Percentiles rank a stretch among this genome's conserved stretches.
These are phyloP conservation scores for Penicillium nucicola DNA, from an alignment of 495 filamentous ascomycete species.

Conservation along the genomic window DNA sequence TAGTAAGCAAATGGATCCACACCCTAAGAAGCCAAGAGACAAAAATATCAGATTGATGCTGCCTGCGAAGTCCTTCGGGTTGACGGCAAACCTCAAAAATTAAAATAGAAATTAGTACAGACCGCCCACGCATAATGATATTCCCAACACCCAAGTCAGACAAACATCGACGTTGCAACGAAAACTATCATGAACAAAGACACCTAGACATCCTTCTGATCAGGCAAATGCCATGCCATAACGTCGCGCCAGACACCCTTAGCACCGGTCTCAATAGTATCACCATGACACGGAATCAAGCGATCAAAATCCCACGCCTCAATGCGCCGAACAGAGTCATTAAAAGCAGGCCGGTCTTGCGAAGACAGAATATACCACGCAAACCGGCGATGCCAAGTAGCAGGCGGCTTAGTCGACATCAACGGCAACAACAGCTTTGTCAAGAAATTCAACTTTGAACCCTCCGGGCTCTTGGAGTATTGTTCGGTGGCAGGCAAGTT, in stretches of 20 bases:
- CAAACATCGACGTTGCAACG: not conserved
- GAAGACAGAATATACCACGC: constrained; percentile 73
- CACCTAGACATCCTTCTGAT: constrained; percentile 32
- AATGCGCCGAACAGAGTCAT: constrained; percentile 65
- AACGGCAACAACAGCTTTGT: constrained; percentile 61
- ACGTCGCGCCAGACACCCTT: constrained; percentile 78
- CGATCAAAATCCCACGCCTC: constrained; percentile 80
- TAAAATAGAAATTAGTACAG: not conserved
- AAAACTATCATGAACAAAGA: not conserved
- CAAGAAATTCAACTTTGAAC: constrained; percentile 52
- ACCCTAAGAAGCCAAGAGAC: not conserved
- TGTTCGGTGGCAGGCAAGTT: constrained; percentile 88
- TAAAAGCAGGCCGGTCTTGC: constrained; percentile 63
- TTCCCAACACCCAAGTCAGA: not conserved
- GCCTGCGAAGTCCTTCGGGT: not conserved
- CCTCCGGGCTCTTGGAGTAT: constrained; percentile 62
- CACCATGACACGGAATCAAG: constrained; percentile 91
- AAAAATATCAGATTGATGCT: not conserved
- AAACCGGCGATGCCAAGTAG: constrained; percentile 75
- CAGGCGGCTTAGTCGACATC: constrained; percentile 53
- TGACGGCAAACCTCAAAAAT: not conserved
- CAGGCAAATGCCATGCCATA: constrained; percentile 78
- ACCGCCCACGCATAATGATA: not conserved
- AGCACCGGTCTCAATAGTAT: constrained; percentile 74
- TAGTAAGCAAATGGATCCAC: not conserved